Evolutionary conservation across 1,284 basidiomycete genomes (phyloP).

Genomic region (Fereydounia khargensis): DNA sequence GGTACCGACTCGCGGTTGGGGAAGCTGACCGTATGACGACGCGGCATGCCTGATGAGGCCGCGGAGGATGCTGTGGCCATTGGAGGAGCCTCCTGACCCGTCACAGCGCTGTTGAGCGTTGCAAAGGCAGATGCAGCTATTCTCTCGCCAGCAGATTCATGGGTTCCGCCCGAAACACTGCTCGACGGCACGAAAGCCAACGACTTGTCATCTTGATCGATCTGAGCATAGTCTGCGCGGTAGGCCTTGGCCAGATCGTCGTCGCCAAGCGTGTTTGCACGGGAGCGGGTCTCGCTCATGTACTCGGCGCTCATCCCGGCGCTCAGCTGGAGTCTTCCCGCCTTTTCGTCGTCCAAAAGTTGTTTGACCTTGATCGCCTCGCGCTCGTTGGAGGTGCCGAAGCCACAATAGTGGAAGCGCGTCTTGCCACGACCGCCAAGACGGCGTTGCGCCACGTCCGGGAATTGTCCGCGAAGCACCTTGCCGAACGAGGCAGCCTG

Average conservation of each 20-base stretch:
- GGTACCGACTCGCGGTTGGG: constrained; percentile 7
- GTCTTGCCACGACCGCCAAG: constrained; percentile 33
- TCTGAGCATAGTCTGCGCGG: not conserved
- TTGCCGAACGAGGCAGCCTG: constrained; percentile 38
- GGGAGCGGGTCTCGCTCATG: constrained; percentile 9
- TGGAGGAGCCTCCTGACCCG: constrained; percentile 5
- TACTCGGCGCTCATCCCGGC: constrained; percentile 29
- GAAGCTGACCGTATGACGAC: constrained; percentile 29
- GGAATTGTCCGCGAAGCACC: constrained; percentile 33
- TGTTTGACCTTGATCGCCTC: constrained; percentile 34
- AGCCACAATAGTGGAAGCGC: constrained; percentile 40
- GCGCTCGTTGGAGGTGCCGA: constrained; percentile 33
- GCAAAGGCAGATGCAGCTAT: constrained; percentile 32
- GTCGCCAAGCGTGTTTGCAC: constrained; percentile 1
- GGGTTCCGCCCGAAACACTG: constrained; percentile 4
- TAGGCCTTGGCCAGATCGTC: not conserved
- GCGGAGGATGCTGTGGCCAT: constrained; percentile 5
- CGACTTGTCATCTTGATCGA: too few species aligned
- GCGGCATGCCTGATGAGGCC: constrained; percentile 5
- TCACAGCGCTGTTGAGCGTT: constrained; percentile 22
- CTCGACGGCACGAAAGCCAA: constrained; percentile 13
- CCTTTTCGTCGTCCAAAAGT: constrained; percentile 35
- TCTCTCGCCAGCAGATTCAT: constrained; percentile 9
- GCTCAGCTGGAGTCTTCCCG: constrained; percentile 30
- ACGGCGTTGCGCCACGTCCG: constrained; percentile 28